A percentile compares a stretch with the other conserved stretches of the same genome.
These are phyloP conservation scores for Sclerotinia borealis DNA, from an alignment of 2,329 filamentous ascomycete genomes.

Conservation along the genomic window DNA sequence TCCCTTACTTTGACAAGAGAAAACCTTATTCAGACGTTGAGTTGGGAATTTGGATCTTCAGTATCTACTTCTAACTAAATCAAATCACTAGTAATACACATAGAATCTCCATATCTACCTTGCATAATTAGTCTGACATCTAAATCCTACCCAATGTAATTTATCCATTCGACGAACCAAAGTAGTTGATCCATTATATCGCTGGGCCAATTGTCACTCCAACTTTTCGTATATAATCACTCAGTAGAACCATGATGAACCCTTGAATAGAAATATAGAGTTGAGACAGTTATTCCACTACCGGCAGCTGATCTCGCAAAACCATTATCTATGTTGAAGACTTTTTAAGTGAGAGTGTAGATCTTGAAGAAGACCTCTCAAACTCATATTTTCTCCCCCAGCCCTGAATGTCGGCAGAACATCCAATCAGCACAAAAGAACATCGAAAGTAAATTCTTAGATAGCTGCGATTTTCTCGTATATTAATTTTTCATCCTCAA, in stretches of 20 bases:
- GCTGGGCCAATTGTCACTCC: background rate
- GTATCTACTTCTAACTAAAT: background rate
- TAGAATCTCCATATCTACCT: no score
- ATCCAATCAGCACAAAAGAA: background rate
- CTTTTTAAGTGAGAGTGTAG: background rate
- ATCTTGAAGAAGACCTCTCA: no score
- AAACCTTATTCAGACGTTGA: background rate
- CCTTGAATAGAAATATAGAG: background rate
- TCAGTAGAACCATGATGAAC: rapidly evolving
- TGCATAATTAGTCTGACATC: background rate
- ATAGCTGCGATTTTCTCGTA: background rate
- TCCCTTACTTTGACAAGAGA: no score
- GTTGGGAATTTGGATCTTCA: background rate
- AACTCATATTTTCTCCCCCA: background rate
- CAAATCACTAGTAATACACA: background rate
- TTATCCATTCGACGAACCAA: background rate
- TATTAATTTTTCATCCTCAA: background rate
- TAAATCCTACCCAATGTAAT: no score
- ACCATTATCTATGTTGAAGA: background rate
- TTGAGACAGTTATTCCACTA: background rate
- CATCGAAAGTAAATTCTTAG: background rate
- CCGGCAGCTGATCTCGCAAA: background rate
- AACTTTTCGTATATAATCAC: background rate
- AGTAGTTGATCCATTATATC: background rate
- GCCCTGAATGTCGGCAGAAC: background rate